Evolutionary conservation across 2,329 filamentous ascomycete genomes (phyloP), one percentile per base, ranked within the genome.

Genomic region (Ceratocystis harringtonii): DNA sequence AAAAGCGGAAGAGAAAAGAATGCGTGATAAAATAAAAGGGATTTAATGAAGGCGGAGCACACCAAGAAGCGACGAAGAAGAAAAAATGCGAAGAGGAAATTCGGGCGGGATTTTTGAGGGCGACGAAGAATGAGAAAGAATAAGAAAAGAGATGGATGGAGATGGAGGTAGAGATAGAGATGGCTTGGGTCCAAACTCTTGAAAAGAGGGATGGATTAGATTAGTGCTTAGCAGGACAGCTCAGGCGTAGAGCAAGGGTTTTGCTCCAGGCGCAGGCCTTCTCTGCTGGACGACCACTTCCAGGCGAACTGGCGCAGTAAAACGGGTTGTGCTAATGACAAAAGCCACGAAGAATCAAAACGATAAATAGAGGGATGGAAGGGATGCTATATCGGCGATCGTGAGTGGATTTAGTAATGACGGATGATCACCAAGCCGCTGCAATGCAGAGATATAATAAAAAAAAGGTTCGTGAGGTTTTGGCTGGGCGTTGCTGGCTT

Each of bases 221-320:
- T 63, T 57, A 57, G 55, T 58, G 45, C 30, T 55, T 41, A 63
- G 45, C 63, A 65, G 63, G 55, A 65, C 50, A 65, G 63, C 63
- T 65, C 55, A 65, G 63, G 52, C 62, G 44, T 48, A 65, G 63
- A 65, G 63, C 63, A 65, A 30, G 62, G 63, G 63, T 41, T 65
- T 65, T 61, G 63, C 63, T 61, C 63, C 55, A 65, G 55, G 63
- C 55, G 63, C 63, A 60, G 63, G 63, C 63, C 57, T 57, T 65
- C 55, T 63, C 45, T 41, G 55, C 63, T 64, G 28, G 25, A 58
- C 50, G 3, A 25, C 62, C 17, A 45, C 48, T 41, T 45, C 15
- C 25, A 30, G 28, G 44, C 55, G 30, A 19, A 28, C 25, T 52
- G 48, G 48, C 3, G 36, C 48, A 52, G 48, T 25, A 52, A 28